phyloP scores from a whole-genome alignment of 164 flowering plant genomes.

The Pachysandra terminalis region DNA sequence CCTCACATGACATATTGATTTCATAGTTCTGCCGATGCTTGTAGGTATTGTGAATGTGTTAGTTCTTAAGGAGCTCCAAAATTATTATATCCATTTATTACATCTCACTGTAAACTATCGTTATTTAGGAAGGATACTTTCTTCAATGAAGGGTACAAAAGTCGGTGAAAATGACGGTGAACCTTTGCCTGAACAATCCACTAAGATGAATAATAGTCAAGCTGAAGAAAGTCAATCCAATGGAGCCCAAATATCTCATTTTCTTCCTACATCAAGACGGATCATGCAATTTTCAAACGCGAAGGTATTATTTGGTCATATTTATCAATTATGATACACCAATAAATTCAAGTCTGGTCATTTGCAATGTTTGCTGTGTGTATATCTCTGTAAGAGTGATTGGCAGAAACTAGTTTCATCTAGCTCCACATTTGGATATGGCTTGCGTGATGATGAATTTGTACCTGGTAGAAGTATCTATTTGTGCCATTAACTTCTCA shows the following conservation, averaged over 20 bases:
- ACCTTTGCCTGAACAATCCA: conserved; percentile 24
- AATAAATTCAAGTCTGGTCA: background rate
- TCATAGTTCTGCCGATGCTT: background rate
- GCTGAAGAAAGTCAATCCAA: conserved; percentile 21
- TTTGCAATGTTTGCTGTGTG: background rate
- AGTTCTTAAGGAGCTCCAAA: background rate
- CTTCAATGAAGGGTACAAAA: conserved; percentile 34
- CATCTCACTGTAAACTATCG: conserved; percentile 8
- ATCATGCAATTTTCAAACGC: conserved; percentile 88
- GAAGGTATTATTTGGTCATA: conserved; percentile 45
- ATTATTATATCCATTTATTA: background rate
- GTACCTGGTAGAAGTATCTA: background rate
- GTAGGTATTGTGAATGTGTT: background rate
- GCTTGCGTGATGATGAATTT: background rate
- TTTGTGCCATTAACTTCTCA: too few species aligned
- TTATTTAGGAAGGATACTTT: conserved; percentile 72
- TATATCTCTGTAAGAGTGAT: too few species aligned
- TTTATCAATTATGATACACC: background rate
- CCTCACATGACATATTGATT: background rate
- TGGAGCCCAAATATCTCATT: conserved; percentile 50
- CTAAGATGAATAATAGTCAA: conserved; percentile 4
- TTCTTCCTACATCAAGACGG: conserved; percentile 74
- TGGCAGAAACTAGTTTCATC: too few species aligned
- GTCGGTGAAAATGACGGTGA: conserved; percentile 19
- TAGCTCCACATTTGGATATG: too few species aligned